phyloP scores from a whole-genome alignment of 805 yeast genomes.

The Candida ascalaphidarum region DNA sequence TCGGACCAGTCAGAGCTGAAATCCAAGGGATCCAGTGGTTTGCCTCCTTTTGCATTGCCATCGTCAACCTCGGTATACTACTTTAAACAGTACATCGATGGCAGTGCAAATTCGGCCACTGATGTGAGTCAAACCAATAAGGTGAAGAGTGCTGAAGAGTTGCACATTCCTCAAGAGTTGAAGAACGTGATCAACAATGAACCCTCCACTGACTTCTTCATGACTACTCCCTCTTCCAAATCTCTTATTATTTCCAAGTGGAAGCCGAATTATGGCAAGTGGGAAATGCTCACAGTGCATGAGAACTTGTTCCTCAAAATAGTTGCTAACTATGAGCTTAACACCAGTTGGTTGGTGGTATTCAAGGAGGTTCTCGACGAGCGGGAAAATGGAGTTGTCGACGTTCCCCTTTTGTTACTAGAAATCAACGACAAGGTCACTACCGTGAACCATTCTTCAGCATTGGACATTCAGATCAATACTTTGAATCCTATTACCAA shows the following conservation, averaged over 20 bases:
- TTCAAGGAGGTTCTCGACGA: conserved; percentile 32
- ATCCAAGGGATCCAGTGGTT: conserved; percentile 6
- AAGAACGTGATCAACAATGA: conserved; percentile 31
- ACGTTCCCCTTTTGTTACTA: conserved; percentile 27
- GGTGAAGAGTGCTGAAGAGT: conserved; percentile 4
- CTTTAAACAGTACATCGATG: conserved; percentile 21
- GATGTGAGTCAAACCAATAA: too few species aligned
- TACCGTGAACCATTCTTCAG: conserved; percentile 23
- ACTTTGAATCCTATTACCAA: conserved; percentile 22
- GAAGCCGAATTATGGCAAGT: conserved; percentile 33
- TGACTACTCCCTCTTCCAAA: conserved; percentile 24
- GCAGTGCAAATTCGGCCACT: too few species aligned
- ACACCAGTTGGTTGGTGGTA: conserved; percentile 28
- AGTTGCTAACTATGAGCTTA: conserved; percentile 26
- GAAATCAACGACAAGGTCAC: conserved; percentile 15
- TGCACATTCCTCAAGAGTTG: conserved; percentile 26
- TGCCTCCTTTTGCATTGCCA: conserved; percentile 38
- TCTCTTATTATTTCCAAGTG: conserved; percentile 33
- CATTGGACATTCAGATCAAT: conserved; percentile 30
- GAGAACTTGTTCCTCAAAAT: conserved; percentile 29
- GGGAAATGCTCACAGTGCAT: conserved; percentile 34
- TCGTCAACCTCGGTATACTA: conserved; percentile 32
- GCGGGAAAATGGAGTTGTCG: conserved; percentile 19
- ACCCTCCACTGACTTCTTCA: conserved; percentile 26
- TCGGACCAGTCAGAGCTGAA: conserved; percentile 8